These are phyloP conservation scores for Excoecaria cochinchinensis DNA, from an alignment of 345 rosid genomes.

Conservation along the genomic window DNA sequence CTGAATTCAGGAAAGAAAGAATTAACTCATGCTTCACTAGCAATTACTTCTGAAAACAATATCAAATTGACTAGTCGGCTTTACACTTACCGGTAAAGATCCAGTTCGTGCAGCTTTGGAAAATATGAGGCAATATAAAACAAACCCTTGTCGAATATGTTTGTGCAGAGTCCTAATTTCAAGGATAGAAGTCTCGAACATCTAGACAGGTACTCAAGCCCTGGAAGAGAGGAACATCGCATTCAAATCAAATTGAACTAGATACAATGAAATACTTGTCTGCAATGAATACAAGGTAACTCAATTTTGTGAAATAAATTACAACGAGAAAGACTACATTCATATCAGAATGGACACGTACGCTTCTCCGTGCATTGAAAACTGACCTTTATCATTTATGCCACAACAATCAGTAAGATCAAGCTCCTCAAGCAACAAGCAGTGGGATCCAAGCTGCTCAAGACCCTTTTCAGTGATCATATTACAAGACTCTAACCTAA, in stretches of 20 bases:
- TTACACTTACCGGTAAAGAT: slow-evolving; percentile 73
- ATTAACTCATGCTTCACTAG: neutral
- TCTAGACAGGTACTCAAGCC: slow-evolving; percentile 66
- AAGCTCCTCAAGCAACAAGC: slow-evolving; percentile 63
- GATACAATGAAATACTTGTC: no score
- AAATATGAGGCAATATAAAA: slow-evolving; percentile 60
- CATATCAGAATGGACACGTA: neutral
- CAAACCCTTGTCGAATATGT: slow-evolving; percentile 71
- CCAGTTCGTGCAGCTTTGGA: slow-evolving; percentile 62
- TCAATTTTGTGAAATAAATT: neutral
- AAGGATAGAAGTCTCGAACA: slow-evolving; percentile 60
- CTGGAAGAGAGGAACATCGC: slow-evolving; percentile 39
- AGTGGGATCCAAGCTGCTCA: slow-evolving; percentile 56
- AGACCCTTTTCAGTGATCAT: slow-evolving; percentile 81
- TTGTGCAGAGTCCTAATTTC: slow-evolving; percentile 75
- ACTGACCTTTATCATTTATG: slow-evolving; percentile 67
- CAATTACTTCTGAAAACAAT: neutral
- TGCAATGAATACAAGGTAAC: neutral
- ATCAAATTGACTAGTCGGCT: slow-evolving; percentile 5
- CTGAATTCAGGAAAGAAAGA: slow-evolving; percentile 35
- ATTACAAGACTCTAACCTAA: slow-evolving; percentile 80
- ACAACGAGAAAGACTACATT: neutral
- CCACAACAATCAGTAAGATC: slow-evolving; percentile 86
- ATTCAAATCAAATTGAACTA: slow-evolving; percentile 3
- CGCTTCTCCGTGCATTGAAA: neutral